phyloP scores from a whole-genome alignment of 352 stramenopile genomes.

The Globisporangium apiculatum region DNA sequence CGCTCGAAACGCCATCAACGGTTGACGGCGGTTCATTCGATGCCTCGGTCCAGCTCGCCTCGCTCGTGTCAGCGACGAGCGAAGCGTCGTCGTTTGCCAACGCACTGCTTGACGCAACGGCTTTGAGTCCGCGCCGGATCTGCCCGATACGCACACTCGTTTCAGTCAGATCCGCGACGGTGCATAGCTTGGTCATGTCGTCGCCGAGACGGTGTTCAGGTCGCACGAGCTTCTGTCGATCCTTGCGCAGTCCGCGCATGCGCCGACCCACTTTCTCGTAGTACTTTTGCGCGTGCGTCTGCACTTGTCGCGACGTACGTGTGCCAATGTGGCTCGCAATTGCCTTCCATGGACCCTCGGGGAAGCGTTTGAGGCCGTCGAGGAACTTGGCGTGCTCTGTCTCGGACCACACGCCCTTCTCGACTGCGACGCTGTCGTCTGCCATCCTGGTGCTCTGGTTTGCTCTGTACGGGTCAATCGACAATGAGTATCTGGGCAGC shows the following conservation, averaged over 20 bases:
- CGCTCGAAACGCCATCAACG: not conserved
- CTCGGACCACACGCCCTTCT: slow-evolving; percentile 22
- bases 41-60: not conserved
- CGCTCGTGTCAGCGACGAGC: not conserved
- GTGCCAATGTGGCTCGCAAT: slow-evolving; percentile 23
- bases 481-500: no score
- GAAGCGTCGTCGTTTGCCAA: not conserved
- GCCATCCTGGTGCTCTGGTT: slow-evolving; percentile 25
- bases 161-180: not conserved
- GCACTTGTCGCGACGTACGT: slow-evolving; percentile 49
- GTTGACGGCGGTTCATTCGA: not conserved
- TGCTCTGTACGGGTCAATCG: no score
- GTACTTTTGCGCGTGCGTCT: slow-evolving; percentile 53
- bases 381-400: slow-evolving; percentile 32
- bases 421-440: slow-evolving; percentile 26
- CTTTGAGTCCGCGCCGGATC: slow-evolving; percentile 1
- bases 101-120: not conserved
- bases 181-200: slow-evolving; percentile 19
- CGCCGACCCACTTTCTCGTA: slow-evolving; percentile 66
- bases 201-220: slow-evolving; percentile 57
- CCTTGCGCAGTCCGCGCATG: slow-evolving; percentile 50
- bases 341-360: slow-evolving; percentile 22
- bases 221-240: slow-evolving; percentile 42
- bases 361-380: slow-evolving; percentile 13
- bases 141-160: slow-evolving; percentile 1